Evolutionary conservation across 176 grass and related monocot species (phyloP).

Genomic region (Aegilops longissima): DNA sequence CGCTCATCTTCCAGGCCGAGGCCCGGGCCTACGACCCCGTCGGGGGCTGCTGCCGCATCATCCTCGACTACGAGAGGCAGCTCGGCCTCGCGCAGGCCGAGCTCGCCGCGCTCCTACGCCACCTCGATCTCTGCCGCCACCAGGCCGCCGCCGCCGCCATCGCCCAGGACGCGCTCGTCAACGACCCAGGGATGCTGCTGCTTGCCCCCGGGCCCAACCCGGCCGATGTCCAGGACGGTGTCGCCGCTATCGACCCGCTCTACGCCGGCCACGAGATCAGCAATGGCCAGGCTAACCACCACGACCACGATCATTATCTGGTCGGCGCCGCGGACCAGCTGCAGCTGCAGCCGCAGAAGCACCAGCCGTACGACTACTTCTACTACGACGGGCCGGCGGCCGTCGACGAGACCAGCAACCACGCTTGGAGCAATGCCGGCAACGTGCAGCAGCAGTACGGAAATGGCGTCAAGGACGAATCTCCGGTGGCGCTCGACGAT

Average conservation of each 20-base stretch:
- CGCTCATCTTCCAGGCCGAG: slow-evolving; percentile 54
- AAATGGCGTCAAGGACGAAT: background rate
- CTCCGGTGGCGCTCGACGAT: slow-evolving; percentile 6
- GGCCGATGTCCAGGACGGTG: background rate
- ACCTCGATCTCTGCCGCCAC: slow-evolving; percentile 29
- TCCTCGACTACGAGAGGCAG: background rate
- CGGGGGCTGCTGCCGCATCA: slow-evolving; percentile 27
- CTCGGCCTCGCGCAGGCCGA: background rate
- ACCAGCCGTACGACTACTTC: slow-evolving; percentile 33
- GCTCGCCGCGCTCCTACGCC: background rate
- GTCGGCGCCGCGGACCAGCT: background rate
- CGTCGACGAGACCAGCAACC: slow-evolving; percentile 1
- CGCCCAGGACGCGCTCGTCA: background rate
- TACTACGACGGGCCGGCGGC: slow-evolving; percentile 17
- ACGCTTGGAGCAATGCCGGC: background rate
- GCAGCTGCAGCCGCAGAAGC: background rate
- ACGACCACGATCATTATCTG: background rate
- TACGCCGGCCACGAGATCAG: slow-evolving; percentile 8
- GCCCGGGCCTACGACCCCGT: slow-evolving; percentile 44
- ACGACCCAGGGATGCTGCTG: slow-evolving; percentile 10
- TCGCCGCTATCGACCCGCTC: background rate
- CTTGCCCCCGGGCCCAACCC: background rate
- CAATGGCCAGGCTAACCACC: background rate
- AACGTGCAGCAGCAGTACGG: background rate
- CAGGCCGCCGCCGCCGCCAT: background rate